Conservation (phyloP, 2,329 filamentous ascomycete genomes). For the Rhexocercosporidium sp. region DNA sequence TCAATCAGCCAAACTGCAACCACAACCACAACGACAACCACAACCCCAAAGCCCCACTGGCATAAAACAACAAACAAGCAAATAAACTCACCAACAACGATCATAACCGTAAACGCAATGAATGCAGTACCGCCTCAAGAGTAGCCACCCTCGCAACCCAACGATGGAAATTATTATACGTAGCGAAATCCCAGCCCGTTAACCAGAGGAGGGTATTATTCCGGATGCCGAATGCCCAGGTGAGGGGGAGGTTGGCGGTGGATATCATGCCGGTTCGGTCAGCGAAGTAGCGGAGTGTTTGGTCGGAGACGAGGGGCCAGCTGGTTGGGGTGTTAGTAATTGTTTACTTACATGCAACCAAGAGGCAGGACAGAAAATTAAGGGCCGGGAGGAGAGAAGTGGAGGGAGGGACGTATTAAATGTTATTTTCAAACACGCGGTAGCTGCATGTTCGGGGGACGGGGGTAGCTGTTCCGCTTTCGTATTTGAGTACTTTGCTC, state of each 20-base stretch:
- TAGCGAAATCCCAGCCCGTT: conserved; percentile 1
- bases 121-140: neutral
- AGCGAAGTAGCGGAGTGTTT: neutral
- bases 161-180: conserved; percentile 4
- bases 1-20: neutral
- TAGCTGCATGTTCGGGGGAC: neutral
- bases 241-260: neutral
- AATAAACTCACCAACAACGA: neutral
- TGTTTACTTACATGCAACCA: too few relatives aligned
- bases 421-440: neutral
- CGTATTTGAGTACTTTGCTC: too few relatives aligned
- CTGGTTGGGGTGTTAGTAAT: neutral
- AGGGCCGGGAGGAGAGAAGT: too few relatives aligned
- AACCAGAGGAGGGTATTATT: neutral
- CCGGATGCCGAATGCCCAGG: neutral
- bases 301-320: neutral
- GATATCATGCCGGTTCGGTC: neutral
- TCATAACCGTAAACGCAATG: conserved; percentile 1
- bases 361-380: too few relatives aligned
- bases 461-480: too few relatives aligned
- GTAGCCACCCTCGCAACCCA: conserved; percentile 1
- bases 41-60: too few relatives aligned
- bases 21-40: too few relatives aligned
- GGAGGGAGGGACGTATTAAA: conserved; percentile 3
- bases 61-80: too few relatives aligned